Conservation (phyloP, 768 basidiomycete species). For the Rhodotorula paludigena region DNA sequence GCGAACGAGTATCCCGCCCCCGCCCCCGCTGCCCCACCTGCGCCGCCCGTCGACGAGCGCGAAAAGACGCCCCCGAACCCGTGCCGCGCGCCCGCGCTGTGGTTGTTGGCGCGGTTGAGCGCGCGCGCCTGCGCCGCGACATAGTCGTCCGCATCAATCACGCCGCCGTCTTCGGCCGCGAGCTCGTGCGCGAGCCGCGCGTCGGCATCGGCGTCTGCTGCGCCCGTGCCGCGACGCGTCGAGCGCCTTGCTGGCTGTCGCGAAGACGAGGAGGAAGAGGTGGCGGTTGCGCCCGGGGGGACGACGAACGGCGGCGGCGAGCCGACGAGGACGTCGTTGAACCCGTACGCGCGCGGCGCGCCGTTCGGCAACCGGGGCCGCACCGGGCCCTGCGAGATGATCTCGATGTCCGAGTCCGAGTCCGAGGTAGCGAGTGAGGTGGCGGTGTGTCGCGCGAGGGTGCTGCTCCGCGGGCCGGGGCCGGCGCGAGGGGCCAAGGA, state of each 20-base stretch:
- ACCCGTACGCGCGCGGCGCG: background rate
- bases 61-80: background rate
- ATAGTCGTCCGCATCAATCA: background rate
- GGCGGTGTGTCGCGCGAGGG: background rate
- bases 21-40: background rate
- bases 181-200: background rate
- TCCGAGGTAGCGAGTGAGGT: background rate
- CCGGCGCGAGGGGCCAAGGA: background rate
- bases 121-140: background rate
- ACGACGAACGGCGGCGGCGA: slow-evolving; percentile 15
- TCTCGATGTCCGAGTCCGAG: slow-evolving; percentile 1
- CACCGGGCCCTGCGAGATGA: slow-evolving; percentile 1
- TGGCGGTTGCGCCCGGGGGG: background rate
- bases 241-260: background rate
- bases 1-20: background rate
- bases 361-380: too few relatives aligned
- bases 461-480: background rate
- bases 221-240: background rate
- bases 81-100: too few relatives aligned
- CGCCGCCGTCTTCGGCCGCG: background rate
- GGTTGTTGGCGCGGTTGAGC: too few relatives aligned
- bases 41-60: background rate
- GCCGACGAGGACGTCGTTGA: background rate
- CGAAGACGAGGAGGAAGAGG: background rate
- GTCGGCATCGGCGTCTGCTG: background rate